phyloP scores from a whole-genome alignment of 2,329 filamentous ascomycete species.

The Penicillium sp. region DNA sequence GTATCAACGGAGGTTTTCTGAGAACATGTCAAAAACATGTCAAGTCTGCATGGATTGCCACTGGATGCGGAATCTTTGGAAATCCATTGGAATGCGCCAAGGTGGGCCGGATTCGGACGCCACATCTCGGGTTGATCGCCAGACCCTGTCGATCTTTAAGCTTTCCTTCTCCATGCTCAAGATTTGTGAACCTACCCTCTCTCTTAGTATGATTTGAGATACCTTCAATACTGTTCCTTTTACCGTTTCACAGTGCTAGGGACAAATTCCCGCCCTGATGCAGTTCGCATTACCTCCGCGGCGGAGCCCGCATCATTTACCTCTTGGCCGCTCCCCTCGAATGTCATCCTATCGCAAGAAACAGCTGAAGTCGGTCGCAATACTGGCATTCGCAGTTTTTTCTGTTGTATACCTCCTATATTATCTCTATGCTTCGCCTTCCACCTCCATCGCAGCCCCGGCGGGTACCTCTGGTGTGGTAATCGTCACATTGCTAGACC shows the following conservation, averaged over 20 bases:
- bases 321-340: conserved; percentile 57
- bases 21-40: no score
- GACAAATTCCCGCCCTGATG: conserved; percentile 53
- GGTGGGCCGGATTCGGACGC: conserved; percentile 9
- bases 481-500: conserved; percentile 81
- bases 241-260: conserved; percentile 24
- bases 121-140: conserved; percentile 8
- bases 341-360: conserved; percentile 54
- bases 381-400: conserved; percentile 57
- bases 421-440: conserved; percentile 35
- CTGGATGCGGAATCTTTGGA: conserved; percentile 1
- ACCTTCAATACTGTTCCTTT: background rate
- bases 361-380: conserved; percentile 59
- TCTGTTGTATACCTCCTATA: conserved; percentile 62
- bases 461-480: conserved; percentile 57
- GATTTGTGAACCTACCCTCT: background rate
- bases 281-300: conserved; percentile 87
- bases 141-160: conserved; percentile 7
- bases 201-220: conserved; percentile 12
- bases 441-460: conserved; percentile 27
- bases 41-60: background rate
- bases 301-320: conserved; percentile 74
- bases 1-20: no score
- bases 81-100: conserved; percentile 18
- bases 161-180: background rate